Percentiles rank a stretch among this genome's conserved stretches.
These are phyloP conservation scores for Eucalyptus curtisii DNA, from an alignment of 345 rosid species.

Conservation along the genomic window DNA sequence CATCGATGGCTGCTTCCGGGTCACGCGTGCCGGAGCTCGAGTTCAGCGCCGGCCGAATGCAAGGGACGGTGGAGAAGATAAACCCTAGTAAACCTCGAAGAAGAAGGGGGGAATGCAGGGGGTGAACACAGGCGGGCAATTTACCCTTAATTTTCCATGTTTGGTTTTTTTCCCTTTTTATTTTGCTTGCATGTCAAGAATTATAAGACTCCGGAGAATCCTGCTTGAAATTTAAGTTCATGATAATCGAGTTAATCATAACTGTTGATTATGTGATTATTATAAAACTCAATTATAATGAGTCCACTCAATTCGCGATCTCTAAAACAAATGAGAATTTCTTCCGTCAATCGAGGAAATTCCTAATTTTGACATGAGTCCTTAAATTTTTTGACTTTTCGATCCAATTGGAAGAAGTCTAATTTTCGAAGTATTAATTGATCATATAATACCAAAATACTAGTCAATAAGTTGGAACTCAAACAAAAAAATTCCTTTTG, in stretches of 20 bases:
- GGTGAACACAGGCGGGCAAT: neutral
- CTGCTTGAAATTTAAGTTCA: neutral
- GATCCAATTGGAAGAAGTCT: neutral
- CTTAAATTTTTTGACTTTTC: accelerated
- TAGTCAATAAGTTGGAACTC: too few relatives aligned
- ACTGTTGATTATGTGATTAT: neutral
- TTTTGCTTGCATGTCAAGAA: neutral
- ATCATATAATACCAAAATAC: too few relatives aligned
- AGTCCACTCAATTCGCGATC: accelerated
- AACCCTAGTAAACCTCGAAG: neutral
- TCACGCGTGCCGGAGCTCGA: neutral
- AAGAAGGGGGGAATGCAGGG: neutral
- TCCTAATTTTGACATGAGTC: too few relatives aligned
- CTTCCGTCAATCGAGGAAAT: neutral
- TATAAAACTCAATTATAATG: accelerated
- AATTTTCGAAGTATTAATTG: too few relatives aligned
- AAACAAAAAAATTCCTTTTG: too few relatives aligned
- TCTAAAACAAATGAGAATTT: accelerated
- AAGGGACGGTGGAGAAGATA: neutral
- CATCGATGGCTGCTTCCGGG: neutral
- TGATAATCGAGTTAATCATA: neutral
- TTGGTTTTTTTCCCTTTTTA: accelerated
- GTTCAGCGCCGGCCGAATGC: neutral
- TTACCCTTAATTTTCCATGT: neutral
- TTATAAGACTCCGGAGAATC: neutral